These are phyloP conservation scores for Tetrahymena malaccensis DNA, from an alignment of 73 alveolate genomes.

Conservation along the genomic window DNA sequence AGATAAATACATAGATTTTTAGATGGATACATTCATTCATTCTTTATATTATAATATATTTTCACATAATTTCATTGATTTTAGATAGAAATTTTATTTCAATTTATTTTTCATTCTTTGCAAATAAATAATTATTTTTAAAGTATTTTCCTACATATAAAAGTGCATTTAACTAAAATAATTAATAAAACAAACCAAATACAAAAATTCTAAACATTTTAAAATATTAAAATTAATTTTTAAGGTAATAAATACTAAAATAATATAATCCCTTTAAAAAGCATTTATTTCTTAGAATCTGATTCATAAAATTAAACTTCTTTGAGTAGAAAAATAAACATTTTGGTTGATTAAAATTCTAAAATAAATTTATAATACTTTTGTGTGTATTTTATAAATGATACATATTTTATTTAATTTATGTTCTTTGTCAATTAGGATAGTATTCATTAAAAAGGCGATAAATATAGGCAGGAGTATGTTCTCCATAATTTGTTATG, in stretches of 20 bases:
- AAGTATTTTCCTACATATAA: not conserved
- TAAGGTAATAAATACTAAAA: too few species aligned
- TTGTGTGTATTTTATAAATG: not conserved
- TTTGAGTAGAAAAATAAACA: too few species aligned
- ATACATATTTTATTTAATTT: not conserved
- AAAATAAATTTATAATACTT: too few species aligned
- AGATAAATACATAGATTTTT: not conserved
- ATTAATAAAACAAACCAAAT: not conserved
- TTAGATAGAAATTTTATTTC: not conserved
- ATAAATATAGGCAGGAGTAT: conserved; percentile 78
- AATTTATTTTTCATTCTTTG: not conserved
- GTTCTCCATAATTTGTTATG: conserved; percentile 81
- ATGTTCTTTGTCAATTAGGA: not conserved
- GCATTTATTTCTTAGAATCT: not conserved
- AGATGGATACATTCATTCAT: not conserved
- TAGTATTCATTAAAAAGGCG: conserved; percentile 74
- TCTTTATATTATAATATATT: too few species aligned
- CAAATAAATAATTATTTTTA: not conserved
- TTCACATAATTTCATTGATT: not conserved
- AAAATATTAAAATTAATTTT: too few species aligned
- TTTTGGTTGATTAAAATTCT: too few species aligned
- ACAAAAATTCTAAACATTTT: not conserved
- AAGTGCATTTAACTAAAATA: too few species aligned
- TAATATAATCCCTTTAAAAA: too few species aligned
- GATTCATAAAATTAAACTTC: too few species aligned